Base-by-base conservation (phyloP, 139 green algal genomes). In the Micromonas pusilla region DNA sequence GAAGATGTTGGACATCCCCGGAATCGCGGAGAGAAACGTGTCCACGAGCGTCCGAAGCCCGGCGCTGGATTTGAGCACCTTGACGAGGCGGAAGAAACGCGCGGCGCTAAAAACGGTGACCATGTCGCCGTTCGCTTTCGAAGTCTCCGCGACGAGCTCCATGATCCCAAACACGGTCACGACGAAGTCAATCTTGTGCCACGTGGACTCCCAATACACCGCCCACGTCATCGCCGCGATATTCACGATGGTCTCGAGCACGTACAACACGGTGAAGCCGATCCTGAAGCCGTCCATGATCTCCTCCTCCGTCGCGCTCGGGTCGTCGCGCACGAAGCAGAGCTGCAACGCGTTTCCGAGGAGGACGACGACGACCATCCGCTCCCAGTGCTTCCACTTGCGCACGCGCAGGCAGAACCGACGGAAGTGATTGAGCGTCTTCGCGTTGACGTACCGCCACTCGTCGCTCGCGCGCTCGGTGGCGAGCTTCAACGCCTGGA, bases 121-220 rank as follows among this genome's bases (percentile, higher is more conserved):
- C n/a, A 72, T 23, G 28, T 13, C 4, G n/a, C n/a, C 9, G 28
- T 33, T 16, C 65, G 4, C n/a, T 4, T 38, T 33, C 3, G 13
- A 52, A 16, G n/a, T 39, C 26, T 26, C 33, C 19, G 64, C 26
- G 21, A 79, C 30, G 20, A 79, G n/a, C 1, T 65, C 78, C 6
- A 62, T 39, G 16, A 70, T 25, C 13, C 66, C 65, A 5, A 30
- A 57, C 20, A 71, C 13, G 9, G 73, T 60, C 52, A 82, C 73
- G 5, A 82, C 30, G 37, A 82, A 82, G 34, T 82, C 78, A 72
- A 82, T 70, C 37, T 66, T 72, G 37, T 82, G 64, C 78, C 78
- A 82, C 26, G 20, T 52, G 52, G 52, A 31, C 45, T 70, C 32
- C 52, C 73, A 73, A 64, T 82, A 82, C n/a, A 36, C 5, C 39